Evolutionary conservation across 2,329 filamentous ascomycete species (phyloP), one percentile per base, ranked within the genome.

Genomic region (Geosmithia flava): DNA sequence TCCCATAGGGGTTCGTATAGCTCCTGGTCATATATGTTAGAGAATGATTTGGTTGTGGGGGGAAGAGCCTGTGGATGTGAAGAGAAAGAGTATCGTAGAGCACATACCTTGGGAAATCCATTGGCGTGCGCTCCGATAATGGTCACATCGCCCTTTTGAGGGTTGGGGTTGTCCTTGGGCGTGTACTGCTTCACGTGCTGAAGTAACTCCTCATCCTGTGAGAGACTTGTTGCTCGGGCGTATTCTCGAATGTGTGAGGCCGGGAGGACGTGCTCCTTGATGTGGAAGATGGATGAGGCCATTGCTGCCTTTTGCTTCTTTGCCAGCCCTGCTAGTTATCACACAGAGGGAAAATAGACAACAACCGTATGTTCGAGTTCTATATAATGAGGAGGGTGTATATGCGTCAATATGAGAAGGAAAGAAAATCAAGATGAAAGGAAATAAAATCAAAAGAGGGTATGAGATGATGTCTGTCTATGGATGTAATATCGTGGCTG

Each of bases 1-100:
- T 91, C 87, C 85, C 89, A 96, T 0, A 96, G 69, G 0, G 91
- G 86, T 58, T 96, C 90, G 60, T 96, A 96, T 2, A 96, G 67
- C 70, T 97, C 91, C 85, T 89, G 49, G 1, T 11, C 33, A 16
- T 11, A 13, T 15, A 13, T 3, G 41, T 50, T n/a, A 42, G 39
- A 48, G 16, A 46, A n/a, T 7, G 17, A 47, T 46, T 39, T 42
- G 6, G 29, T 15, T 3, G 11, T 41, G 39, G 29, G 16, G 6
- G 49, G 46, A 27, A 23, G 46, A 7, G 1, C 4, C 4, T 16
- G 8, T 50, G 42, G 8, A 47, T 33, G 40, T 56, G 37, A 7
- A 11, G 15, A 20, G 41, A 3, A n/a, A 42, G 7, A 19, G 17
- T 3, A 42, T 19, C 7, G 55, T 50, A 7, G 39, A 40, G 6